Base-by-base conservation (phyloP, 2,329 filamentous ascomycete genomes). In the Sclerotiophoma versabilis region DNA sequence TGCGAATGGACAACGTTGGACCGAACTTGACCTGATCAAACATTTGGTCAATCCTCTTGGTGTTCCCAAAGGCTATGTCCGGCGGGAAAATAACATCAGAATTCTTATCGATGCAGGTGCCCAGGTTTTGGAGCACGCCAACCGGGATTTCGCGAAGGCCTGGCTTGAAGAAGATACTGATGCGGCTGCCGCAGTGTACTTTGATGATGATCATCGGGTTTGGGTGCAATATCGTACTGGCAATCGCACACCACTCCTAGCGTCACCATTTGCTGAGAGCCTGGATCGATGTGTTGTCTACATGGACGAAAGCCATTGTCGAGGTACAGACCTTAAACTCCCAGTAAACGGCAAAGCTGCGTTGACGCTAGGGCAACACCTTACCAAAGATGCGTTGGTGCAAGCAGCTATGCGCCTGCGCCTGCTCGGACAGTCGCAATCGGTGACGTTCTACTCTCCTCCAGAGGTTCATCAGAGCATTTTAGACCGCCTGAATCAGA, bases 401-500 rank as follows among this genome's bases (percentile, higher is more conserved):
- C 85, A 89, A 84, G 87, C 86, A 47, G 85, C 86, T 0, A 89
- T 90, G 86, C 75, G 87, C 54, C 70, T 90, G 0, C 79, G 87
- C 1, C 82, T 88, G 38, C 74, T 90, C 0, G 80, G 75, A 0
- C 77, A 77, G 2, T 83, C 82, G 0, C 86, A 89, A 50, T 82
- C 81, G 0, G 67, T 89, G 0, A 71, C 73, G 0, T 82, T 81
- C 42, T 79, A 85, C 17, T 80, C 82, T 0, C 84, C 86, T 0
- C 83, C 81, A 0, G 86, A 89, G 62, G 85, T 88, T 0, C 78
- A 87, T 27, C 82, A 84, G 23, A 86, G 81, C 55, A 87, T 90
- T 26, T 60, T 82, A 0, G 82, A 70, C 37, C 45, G 51, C 3
- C 33, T 54, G 26, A 19, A 17, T 2, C 27, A 47, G 12, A 23